A percentile compares a stretch with the other conserved stretches of the same genome.
Conservation (phyloP, 129 eudicot genomes). For the Flaveria trinervia region DNA sequence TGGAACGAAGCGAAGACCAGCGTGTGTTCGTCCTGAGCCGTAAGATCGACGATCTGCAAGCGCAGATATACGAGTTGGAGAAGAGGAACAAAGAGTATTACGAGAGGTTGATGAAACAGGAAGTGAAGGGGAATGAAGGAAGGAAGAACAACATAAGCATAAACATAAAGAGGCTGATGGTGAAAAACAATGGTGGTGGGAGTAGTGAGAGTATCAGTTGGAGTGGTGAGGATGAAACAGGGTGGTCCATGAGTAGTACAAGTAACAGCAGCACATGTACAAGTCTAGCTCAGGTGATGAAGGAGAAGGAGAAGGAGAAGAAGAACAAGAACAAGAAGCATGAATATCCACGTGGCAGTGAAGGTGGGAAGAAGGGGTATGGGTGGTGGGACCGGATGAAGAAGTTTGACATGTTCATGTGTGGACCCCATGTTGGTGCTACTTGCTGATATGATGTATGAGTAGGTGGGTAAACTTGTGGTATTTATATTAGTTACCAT, state of each 20-base stretch:
- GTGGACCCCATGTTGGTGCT: slow-evolving; percentile 39
- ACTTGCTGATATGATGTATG: not conserved
- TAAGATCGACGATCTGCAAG: slow-evolving; percentile 76
- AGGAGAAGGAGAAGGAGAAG: slow-evolving; percentile 35
- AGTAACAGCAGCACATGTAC: slow-evolving; percentile 44
- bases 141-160: slow-evolving; percentile 33
- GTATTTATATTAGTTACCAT: slow-evolving; percentile 14
- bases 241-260: slow-evolving; percentile 33
- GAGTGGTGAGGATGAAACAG: slow-evolving; percentile 45
- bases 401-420: slow-evolving; percentile 66
- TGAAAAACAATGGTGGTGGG: slow-evolving; percentile 27
- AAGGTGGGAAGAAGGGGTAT: slow-evolving; percentile 46
- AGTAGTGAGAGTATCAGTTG: slow-evolving; percentile 50
- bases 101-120: slow-evolving; percentile 51
- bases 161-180: slow-evolving; percentile 24
- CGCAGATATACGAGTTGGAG: slow-evolving; percentile 62
- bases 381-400: slow-evolving; percentile 71
- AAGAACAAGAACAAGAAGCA: not conserved
- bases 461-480: not conserved
- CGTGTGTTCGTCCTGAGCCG: slow-evolving; percentile 61
- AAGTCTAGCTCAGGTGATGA: slow-evolving; percentile 43
- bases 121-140: slow-evolving; percentile 23
- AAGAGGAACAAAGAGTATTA: slow-evolving; percentile 71
- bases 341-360: slow-evolving; percentile 23
- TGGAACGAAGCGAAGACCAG: slow-evolving; percentile 69